phyloP scores from a whole-genome alignment of 192 early-diverging fungal species.

The Coemansia sp. region DNA sequence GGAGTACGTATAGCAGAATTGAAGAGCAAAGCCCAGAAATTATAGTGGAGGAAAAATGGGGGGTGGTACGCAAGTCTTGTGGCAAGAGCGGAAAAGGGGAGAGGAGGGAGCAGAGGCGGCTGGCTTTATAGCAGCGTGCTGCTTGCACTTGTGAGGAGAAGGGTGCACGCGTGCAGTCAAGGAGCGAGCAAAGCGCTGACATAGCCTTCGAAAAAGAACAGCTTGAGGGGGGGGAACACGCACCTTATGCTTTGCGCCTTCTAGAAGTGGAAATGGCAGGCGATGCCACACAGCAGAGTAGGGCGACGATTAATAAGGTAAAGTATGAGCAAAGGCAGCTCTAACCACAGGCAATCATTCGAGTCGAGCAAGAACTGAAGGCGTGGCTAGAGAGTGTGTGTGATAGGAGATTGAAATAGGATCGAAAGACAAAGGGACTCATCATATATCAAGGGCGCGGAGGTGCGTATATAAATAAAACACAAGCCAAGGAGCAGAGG shows the following conservation, averaged over 20 bases:
- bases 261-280: no score
- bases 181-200: neutral
- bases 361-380: neutral
- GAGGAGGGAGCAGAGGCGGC: neutral
- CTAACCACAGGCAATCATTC: conserved; percentile 9
- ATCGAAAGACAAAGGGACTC: neutral
- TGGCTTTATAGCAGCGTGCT: conserved; percentile 2
- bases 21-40: neutral
- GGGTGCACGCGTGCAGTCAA: conserved; percentile 2
- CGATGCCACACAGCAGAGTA: neutral
- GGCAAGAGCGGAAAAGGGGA: neutral
- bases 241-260: neutral
- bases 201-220: neutral
- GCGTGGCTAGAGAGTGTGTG: neutral
- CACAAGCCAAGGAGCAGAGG: neutral
- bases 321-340: conserved; percentile 5
- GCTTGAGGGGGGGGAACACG: neutral
- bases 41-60: neutral
- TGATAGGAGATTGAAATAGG: conserved; percentile 9
- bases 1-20: neutral
- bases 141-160: neutral
- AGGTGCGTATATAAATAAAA: conserved; percentile 4
- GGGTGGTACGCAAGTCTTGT: neutral
- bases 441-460: neutral
- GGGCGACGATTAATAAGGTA: neutral